Evolutionary conservation across 169 alveolate genomes (phyloP).

Genomic region (Plasmodium chabaudi): DNA sequence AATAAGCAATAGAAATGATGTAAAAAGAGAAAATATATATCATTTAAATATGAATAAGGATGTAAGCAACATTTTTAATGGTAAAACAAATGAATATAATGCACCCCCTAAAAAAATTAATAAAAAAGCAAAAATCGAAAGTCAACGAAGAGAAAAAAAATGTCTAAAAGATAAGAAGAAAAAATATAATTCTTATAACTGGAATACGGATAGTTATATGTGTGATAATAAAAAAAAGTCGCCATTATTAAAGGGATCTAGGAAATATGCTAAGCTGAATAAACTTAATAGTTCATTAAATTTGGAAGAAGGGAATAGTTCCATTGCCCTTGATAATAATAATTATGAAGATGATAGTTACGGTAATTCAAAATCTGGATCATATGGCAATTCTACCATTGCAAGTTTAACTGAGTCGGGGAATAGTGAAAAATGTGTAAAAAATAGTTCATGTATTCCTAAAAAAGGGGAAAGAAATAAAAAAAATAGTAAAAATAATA

Average conservation of each 20-base stretch:
- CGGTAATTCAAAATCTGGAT: not conserved
- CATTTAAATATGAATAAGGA: slow-evolving; percentile 43
- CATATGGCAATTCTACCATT: not conserved
- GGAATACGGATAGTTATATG: slow-evolving; percentile 1
- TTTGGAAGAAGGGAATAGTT: slow-evolving; percentile 11
- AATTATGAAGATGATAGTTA: too few species aligned
- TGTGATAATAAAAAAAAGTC: not conserved
- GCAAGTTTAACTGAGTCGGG: not conserved
- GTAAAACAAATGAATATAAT: slow-evolving; percentile 9
- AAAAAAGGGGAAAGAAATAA: not conserved
- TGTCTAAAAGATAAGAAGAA: slow-evolving; percentile 15
- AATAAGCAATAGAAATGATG: slow-evolving; percentile 9
- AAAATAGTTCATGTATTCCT: too few species aligned
- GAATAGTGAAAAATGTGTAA: not conserved
- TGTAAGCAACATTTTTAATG: slow-evolving; percentile 8
- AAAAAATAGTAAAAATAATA: not conserved
- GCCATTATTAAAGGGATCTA: not conserved
- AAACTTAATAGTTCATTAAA: slow-evolving; percentile 1
- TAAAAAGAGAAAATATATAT: not conserved
- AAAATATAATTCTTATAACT: slow-evolving; percentile 3
- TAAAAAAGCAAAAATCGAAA: slow-evolving; percentile 6
- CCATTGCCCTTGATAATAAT: not conserved
- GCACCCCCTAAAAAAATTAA: too few species aligned
- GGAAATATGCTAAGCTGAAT: slow-evolving; percentile 2
- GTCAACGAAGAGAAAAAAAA: slow-evolving; percentile 11